Base-by-base conservation (phyloP, 805 yeast genomes). In the Yamadazyma paraphyllophila region DNA sequence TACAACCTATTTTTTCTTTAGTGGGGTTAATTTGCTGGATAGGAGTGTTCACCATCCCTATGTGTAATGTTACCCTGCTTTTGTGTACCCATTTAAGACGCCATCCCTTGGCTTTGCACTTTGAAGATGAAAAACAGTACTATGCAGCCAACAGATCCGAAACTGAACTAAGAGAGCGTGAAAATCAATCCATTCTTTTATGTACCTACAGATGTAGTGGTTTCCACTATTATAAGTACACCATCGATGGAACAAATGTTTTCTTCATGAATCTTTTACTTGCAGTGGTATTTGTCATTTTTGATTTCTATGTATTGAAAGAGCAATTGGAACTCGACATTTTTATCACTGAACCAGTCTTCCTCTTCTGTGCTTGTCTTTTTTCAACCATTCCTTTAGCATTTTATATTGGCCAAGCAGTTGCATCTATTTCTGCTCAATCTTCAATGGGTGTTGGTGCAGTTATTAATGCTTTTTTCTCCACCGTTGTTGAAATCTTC, bases 371-470 rank as follows among this genome's bases (percentile, higher is more conserved):
- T 37, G 67, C 89, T 13, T 86, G 97, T 62, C 67, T 94, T 47
- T 73, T 86, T 40, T 87, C 97, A 1, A 88, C 94, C 47, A 79
- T 94, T 31, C 99, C 99, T 6, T 72, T 94, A 53, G 98, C 99
- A 0, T 92, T 94, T 61, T 94, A 90, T 66, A 91, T 94, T 56
- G 99, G 99, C 3, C 98, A 92, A 65, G 98, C 98, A 5, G 99
- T 94, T n/a, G 99, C 99, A 0, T 91, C 98, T 2, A 94, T 94
- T 48, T 87, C 96, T 6, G 98, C 99, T 0, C 99, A 94, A 68
- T 88, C 97, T 0, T 91, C 97, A 0, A 94, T 94, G 99, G 97
- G 98, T 25, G 82, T 94, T 48, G 98, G 98, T 71, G 99, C 99
- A 1, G 97, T 91, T 0, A 90, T 94, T 56, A 94, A 94, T 63